Evolutionary conservation across 306 rosid species (phyloP).

Genomic region (Fagus sylvatica): DNA sequence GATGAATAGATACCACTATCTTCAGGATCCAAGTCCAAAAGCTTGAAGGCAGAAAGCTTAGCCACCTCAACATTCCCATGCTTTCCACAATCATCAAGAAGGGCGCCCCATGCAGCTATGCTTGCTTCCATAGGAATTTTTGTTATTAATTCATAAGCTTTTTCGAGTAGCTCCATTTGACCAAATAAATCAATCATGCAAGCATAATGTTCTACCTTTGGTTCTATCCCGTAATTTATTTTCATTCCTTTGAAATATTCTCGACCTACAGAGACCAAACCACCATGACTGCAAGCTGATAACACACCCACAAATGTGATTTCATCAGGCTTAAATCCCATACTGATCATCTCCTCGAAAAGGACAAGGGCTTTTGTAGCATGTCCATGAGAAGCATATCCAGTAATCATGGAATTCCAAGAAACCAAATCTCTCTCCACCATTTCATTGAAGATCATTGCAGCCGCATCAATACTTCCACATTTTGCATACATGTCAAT

Average conservation of each 20-base stretch:
- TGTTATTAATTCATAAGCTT: slow-evolving; percentile 60
- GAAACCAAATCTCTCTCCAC: slow-evolving; percentile 54
- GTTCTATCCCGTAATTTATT: slow-evolving; percentile 48
- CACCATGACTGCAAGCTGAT: slow-evolving; percentile 79
- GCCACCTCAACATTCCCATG: slow-evolving; percentile 67
- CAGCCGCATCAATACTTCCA: slow-evolving; percentile 57
- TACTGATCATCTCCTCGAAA: slow-evolving; percentile 50
- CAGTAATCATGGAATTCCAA: slow-evolving; percentile 75
- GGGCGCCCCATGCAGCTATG: slow-evolving; percentile 83
- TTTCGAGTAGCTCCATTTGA: slow-evolving; percentile 55
- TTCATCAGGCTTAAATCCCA: slow-evolving; percentile 49
- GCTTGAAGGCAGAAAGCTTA: slow-evolving; percentile 49
- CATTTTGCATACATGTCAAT: slow-evolving; percentile 82
- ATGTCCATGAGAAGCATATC: slow-evolving; percentile 63
- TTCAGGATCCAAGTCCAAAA: slow-evolving; percentile 57
- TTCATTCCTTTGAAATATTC: slow-evolving; percentile 56
- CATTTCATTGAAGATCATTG: slow-evolving; percentile 50
- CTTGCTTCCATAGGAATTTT: slow-evolving; percentile 70
- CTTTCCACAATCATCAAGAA: slow-evolving; percentile 67
- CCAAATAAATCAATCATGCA: slow-evolving; percentile 75
- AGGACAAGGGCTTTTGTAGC: slow-evolving; percentile 48
- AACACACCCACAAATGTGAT: slow-evolving; percentile 67
- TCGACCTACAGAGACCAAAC: slow-evolving; percentile 54
- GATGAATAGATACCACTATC: slow-evolving; percentile 66
- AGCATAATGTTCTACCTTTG: slow-evolving; percentile 63